phyloP scores from a whole-genome alignment of 2,329 filamentous ascomycete genomes.

The Tolypocladium paradoxum region DNA sequence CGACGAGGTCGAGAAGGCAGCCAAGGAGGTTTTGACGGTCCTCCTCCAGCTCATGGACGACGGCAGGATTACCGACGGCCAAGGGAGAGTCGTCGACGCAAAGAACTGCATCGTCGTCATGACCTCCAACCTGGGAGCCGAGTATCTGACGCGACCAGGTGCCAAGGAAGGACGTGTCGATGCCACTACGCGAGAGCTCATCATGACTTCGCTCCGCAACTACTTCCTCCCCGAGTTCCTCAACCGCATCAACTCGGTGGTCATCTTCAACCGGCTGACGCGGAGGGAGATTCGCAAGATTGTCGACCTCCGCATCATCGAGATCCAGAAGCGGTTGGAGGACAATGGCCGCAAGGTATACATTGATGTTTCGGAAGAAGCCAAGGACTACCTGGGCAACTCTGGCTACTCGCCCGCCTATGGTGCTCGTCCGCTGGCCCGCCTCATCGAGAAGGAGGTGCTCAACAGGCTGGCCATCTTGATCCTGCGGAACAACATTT shows the following conservation, averaged over 20 bases:
- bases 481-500: slow-evolving; percentile 74
- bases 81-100: slow-evolving; percentile 88
- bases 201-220: slow-evolving; percentile 82
- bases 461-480: slow-evolving; percentile 87
- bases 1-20: slow-evolving; percentile 96
- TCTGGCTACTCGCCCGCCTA: slow-evolving; percentile 94
- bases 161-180: slow-evolving; percentile 78
- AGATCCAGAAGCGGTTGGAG: slow-evolving; percentile 86
- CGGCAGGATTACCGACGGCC: slow-evolving; percentile 94
- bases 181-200: slow-evolving; percentile 71
- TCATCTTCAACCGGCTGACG: slow-evolving; percentile 97
- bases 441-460: slow-evolving; percentile 94
- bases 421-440: slow-evolving; percentile 76
- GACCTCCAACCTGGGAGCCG: slow-evolving; percentile 94
- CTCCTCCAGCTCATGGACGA: slow-evolving; percentile 99
- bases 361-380: slow-evolving; percentile 75
- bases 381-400: slow-evolving; percentile 84
- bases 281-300: slow-evolving; percentile 86
- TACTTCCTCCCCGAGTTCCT: slow-evolving; percentile 98
- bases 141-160: slow-evolving; percentile 75
- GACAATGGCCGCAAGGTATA: slow-evolving; percentile 74
- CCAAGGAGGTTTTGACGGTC: slow-evolving; percentile 93
- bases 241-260: slow-evolving; percentile 89
- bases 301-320: slow-evolving; percentile 75
- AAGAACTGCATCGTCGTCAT: slow-evolving; percentile 99